Conservation (phyloP, 139 green algal genomes). For the Chlamydomonas incerta region DNA sequence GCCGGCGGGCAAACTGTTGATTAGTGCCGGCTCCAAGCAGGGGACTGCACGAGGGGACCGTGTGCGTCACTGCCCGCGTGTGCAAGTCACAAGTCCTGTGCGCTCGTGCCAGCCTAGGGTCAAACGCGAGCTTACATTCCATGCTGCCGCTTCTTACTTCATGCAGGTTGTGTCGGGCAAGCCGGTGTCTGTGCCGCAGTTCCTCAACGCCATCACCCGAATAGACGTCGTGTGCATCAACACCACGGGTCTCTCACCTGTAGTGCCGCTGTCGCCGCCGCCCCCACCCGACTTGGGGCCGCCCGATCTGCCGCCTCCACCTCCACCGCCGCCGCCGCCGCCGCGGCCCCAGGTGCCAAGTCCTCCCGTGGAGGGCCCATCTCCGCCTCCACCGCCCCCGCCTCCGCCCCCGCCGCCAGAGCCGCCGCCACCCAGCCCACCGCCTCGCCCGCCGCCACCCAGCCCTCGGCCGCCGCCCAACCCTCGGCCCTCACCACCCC, state of each 20-base stretch:
- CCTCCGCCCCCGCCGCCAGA: neutral
- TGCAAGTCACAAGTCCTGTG: neutral
- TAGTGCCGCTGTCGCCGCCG: neutral
- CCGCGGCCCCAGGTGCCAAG: neutral
- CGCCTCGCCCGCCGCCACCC: neutral
- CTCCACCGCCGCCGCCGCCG: neutral
- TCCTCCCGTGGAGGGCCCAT: neutral
- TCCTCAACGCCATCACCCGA: neutral
- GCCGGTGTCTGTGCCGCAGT: neutral
- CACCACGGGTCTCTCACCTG: neutral
- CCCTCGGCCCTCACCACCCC: too few species aligned
- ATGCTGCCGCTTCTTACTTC: neutral
- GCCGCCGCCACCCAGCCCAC: neutral
- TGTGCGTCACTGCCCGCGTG: neutral
- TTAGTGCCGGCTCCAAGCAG: too few species aligned
- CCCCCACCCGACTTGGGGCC: neutral
- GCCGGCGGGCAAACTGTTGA: neutral
- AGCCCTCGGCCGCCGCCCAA: neutral
- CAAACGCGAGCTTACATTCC: neutral
- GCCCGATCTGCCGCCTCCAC: too few species aligned
- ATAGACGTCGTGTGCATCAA: slow-evolving; percentile 5
- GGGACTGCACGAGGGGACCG: neutral
- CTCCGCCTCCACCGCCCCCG: neutral
- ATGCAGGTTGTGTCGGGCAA: neutral
- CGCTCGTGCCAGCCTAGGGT: too few species aligned